A percentile compares a stretch with the other conserved stretches of the same genome.
These are phyloP conservation scores for Tylopilus cervinicoccineus DNA, from an alignment of 768 basidiomycete genomes.

Conservation along the genomic window DNA sequence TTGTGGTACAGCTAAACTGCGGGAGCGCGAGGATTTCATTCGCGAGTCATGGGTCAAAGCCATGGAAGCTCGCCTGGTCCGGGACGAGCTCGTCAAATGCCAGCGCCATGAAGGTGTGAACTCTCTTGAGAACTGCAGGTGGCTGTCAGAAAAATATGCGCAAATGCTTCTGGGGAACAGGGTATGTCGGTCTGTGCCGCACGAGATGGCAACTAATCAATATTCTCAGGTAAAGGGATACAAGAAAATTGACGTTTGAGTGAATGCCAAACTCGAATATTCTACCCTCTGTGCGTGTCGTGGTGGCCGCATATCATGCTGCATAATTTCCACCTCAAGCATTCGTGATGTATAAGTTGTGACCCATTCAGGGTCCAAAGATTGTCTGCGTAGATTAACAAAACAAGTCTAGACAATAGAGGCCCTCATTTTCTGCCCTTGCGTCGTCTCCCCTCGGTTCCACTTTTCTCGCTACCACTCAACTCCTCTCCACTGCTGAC, in stretches of 20 bases:
- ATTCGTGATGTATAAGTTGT: slow-evolving; percentile 9
- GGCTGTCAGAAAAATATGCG: slow-evolving; percentile 79
- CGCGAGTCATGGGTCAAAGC: slow-evolving; percentile 93
- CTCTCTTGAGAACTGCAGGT: slow-evolving; percentile 83
- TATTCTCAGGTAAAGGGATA: slow-evolving; percentile 76
- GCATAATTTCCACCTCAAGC: neutral
- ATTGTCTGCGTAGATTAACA: slow-evolving; percentile 1
- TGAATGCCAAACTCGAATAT: neutral
- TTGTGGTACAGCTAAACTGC: slow-evolving; percentile 50
- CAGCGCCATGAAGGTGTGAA: slow-evolving; percentile 90
- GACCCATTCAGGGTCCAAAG: neutral
- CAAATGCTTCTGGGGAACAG: slow-evolving; percentile 74
- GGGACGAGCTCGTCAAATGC: slow-evolving; percentile 86
- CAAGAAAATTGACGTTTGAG: slow-evolving; percentile 64
- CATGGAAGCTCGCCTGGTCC: slow-evolving; percentile 89
- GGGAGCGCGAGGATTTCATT: slow-evolving; percentile 69
- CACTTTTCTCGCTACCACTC: slow-evolving; percentile 64
- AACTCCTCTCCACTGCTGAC: slow-evolving; percentile 61
- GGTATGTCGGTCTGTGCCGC: slow-evolving; percentile 43
- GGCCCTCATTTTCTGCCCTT: slow-evolving; percentile 48
- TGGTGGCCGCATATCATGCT: neutral
- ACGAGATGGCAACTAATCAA: slow-evolving; percentile 1
- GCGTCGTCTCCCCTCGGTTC: slow-evolving; percentile 45
- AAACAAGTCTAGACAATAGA: neutral
- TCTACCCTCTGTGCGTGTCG: neutral